A percentile compares a stretch with the other conserved stretches of the same genome.
Evolutionary conservation across 2,329 filamentous ascomycete species (phyloP).

Genomic region (Calcarisporium arbuscula): DNA sequence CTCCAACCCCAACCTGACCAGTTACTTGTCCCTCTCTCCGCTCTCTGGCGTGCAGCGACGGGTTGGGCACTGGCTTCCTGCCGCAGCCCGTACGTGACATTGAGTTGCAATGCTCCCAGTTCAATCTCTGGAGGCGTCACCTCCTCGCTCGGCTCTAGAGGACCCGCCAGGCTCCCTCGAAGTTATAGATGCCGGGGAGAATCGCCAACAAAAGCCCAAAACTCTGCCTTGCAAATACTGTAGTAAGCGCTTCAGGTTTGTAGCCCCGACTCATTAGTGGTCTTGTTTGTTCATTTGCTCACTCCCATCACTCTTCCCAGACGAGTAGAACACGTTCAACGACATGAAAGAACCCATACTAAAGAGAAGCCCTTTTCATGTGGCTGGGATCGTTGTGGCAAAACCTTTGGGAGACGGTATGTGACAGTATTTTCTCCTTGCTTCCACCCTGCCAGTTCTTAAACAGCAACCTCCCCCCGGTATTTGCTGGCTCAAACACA

Average conservation of each 20-base stretch:
- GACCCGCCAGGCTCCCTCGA: conserved; percentile 15
- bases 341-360: conserved; percentile 58
- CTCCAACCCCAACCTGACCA: too few species aligned
- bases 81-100: too few species aligned
- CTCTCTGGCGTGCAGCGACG: too few species aligned
- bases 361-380: conserved; percentile 61
- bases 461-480: too few species aligned
- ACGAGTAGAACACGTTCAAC: conserved; percentile 58
- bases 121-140: conserved; percentile 44
- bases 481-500: too few species aligned
- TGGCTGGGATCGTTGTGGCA: conserved; percentile 52
- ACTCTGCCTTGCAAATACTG: conserved; percentile 58
- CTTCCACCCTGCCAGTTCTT: neutral
- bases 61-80: too few species aligned
- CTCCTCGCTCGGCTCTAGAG: conserved; percentile 23
- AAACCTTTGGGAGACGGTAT: conserved; percentile 57
- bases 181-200: conserved; percentile 41
- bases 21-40: too few species aligned
- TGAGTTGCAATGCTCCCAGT: conserved; percentile 46
- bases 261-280: too few species aligned
- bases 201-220: conserved; percentile 54
- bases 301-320: conserved; percentile 26
- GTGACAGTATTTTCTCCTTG: conserved; percentile 20
- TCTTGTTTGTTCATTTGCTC: too few species aligned
- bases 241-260: conserved; percentile 56